phyloP scores from a whole-genome alignment of 371 early-diverging fungal genomes.

The Batkoa obscura region DNA sequence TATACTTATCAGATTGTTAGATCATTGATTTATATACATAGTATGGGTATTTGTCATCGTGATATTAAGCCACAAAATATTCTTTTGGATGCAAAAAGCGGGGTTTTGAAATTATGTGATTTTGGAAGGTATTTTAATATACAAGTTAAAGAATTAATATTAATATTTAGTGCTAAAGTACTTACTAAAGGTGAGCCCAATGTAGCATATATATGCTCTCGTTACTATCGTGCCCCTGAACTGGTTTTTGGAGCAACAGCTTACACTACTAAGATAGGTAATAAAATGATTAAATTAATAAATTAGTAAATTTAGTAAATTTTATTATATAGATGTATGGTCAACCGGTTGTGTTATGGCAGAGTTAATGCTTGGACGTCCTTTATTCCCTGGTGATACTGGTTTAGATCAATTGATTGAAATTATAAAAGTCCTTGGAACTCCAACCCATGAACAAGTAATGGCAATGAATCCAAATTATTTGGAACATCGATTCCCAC shows the following conservation, averaged over 20 bases:
- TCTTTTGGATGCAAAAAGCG: constrained; percentile 71
- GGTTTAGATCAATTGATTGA: constrained; percentile 98
- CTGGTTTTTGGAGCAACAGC: constrained; percentile 89
- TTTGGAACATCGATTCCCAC: constrained; percentile 63
- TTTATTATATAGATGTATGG: constrained; percentile 66
- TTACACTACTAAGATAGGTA: constrained; percentile 79
- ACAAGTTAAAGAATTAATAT: too few species aligned
- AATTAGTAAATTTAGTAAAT: background rate
- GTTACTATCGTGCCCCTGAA: constrained; percentile 99
- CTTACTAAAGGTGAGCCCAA: constrained; percentile 87
- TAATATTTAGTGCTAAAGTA: constrained; percentile 94
- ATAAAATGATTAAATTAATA: too few species aligned
- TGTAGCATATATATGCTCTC: constrained; percentile 95
- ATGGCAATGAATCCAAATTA: constrained; percentile 85
- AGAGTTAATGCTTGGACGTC: constrained; percentile 89
- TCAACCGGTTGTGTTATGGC: constrained; percentile 98
- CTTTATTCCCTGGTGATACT: constrained; percentile 96
- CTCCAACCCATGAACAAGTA: constrained; percentile 91
- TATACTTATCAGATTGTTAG: constrained; percentile 94
- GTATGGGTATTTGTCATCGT: constrained; percentile 76
- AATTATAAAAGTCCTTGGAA: constrained; percentile 98
- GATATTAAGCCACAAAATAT: constrained; percentile 99
- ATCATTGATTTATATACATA: constrained; percentile 89
- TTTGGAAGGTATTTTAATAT: constrained; percentile 94
- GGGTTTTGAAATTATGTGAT: constrained; percentile 94